Base-by-base conservation (phyloP, 768 basidiomycete species). In the Leucosporidium creatinivorum region DNA sequence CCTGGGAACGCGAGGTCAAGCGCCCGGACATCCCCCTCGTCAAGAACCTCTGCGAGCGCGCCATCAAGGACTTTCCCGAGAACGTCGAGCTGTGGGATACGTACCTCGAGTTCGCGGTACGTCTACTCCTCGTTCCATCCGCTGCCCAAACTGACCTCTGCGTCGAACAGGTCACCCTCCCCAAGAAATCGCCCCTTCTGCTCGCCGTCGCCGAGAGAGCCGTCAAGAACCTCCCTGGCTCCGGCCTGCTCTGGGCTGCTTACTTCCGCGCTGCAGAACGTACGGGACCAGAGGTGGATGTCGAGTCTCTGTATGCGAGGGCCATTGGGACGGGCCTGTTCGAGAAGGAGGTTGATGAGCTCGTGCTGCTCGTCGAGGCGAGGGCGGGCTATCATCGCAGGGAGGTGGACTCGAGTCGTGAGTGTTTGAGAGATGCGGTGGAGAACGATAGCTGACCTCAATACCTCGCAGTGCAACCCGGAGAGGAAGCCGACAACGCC, bases 51-150 rank as follows among this genome's bases (percentile, higher is more conserved):
- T 72, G 67, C 54, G 72, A 74, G 36, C 68, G 77, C n/a, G 75
- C 71, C 2, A 23, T 66, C 36, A 52, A 44, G 25, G 68, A 65
- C 55, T 64, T 59, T 52, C 63, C 69, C 30, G 12, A 13, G 51
- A 69, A 67, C 17, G 39, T 62, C 47, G 66, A 67, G 17, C 57
- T 77, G 72, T 94, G 92, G 92, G 73, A 80, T 17, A 84, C 85
- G 7, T 90, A 89, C 74, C 79, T 85, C 49, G 87, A 89, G 77
- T 83, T 84, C 51, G 71, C 88, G 77, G 90, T 91, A 61, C 39
- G 50, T 44, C 36, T 28, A 33, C 17, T 52, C 30, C 48, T 60
- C 15, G 8, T 44, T 13, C 13, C 15, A 12, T 15, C 13, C 39
- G 39, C 39, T 6, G 8, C 1, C 33, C 33, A 15, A 47, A 33